Conservation (phyloP, 2,329 filamentous ascomycete species). For the Xylariales sp. region DNA sequence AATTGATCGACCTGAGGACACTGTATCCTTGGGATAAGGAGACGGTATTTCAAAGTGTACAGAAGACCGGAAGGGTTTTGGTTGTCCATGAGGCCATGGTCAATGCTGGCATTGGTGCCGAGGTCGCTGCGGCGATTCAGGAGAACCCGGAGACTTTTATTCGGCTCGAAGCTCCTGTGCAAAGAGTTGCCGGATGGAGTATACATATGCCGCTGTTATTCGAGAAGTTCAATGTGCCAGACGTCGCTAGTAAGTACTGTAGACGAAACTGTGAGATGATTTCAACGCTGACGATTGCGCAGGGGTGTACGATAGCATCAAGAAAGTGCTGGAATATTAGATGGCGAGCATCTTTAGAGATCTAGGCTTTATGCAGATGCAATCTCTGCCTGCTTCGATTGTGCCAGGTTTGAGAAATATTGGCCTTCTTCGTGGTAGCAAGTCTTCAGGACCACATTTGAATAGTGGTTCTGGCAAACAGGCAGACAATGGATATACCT, state of each 20-base stretch:
- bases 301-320: slow-evolving; percentile 71
- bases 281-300: slow-evolving; percentile 10
- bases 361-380: too few relatives aligned
- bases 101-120: slow-evolving; percentile 83
- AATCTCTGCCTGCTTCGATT: too few relatives aligned
- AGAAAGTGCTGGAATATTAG: slow-evolving; percentile 61
- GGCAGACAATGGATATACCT: too few relatives aligned
- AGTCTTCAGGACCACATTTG: too few relatives aligned
- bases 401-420: too few relatives aligned
- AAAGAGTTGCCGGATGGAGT: slow-evolving; percentile 83
- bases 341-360: neutral
- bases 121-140: slow-evolving; percentile 84
- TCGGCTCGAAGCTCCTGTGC: slow-evolving; percentile 77
- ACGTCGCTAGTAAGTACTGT: slow-evolving; percentile 71
- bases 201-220: slow-evolving; percentile 76
- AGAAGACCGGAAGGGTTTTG: slow-evolving; percentile 79
- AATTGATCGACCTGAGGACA: slow-evolving; percentile 83
- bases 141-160: slow-evolving; percentile 73
- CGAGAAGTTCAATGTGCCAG: slow-evolving; percentile 78
- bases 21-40: slow-evolving; percentile 89
- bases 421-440: too few relatives aligned
- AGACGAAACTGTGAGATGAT: slow-evolving; percentile 2
- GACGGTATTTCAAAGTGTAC: slow-evolving; percentile 75
- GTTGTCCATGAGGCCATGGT: slow-evolving; percentile 92
- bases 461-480: too few relatives aligned